These are phyloP conservation scores for Verticillium nubilum DNA, from an alignment of 2,329 filamentous ascomycete genomes.

Conservation along the genomic window DNA sequence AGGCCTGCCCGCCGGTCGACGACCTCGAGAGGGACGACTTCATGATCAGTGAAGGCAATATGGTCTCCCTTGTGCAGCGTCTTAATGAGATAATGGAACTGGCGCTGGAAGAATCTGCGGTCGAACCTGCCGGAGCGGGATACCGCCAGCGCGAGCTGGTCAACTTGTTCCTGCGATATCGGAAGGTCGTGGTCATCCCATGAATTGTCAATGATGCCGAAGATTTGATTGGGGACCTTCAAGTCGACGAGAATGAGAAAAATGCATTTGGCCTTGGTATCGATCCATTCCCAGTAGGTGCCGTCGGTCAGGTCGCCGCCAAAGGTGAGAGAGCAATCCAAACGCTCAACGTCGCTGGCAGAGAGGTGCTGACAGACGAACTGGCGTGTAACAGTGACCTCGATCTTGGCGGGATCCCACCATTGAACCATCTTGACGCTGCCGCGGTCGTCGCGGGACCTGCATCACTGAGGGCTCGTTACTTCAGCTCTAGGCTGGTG, in stretches of 20 bases:
- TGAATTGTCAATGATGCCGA: conserved; percentile 67
- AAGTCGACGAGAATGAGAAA: conserved; percentile 69
- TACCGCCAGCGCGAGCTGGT: conserved; percentile 55
- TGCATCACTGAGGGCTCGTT: background rate
- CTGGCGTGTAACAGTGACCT: conserved; percentile 61
- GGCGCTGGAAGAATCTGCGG: conserved; percentile 62
- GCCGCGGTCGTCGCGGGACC: background rate
- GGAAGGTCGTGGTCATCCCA: conserved; percentile 76
- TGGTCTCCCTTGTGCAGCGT: conserved; percentile 57
- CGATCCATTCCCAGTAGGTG: conserved; percentile 75
- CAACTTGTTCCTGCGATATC: conserved; percentile 59
- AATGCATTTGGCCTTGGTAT: conserved; percentile 61
- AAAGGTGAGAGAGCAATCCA: conserved; percentile 60
- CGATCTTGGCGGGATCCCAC: conserved; percentile 68
- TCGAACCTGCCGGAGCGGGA: conserved; percentile 58
- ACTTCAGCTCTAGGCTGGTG: background rate
- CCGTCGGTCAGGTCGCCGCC: conserved; percentile 65
- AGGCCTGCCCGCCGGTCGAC: conserved; percentile 51
- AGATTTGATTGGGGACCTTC: conserved; percentile 67
- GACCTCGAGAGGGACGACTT: conserved; percentile 64
- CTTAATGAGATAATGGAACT: conserved; percentile 66
- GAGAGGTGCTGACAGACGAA: conserved; percentile 62
- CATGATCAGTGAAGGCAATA: conserved; percentile 58
- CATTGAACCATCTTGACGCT: conserved; percentile 31
- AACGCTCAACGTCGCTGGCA: conserved; percentile 54